Evolutionary conservation across 2,329 filamentous ascomycete genomes (phyloP).

Genomic region (Verticillium zaregamsianum): DNA sequence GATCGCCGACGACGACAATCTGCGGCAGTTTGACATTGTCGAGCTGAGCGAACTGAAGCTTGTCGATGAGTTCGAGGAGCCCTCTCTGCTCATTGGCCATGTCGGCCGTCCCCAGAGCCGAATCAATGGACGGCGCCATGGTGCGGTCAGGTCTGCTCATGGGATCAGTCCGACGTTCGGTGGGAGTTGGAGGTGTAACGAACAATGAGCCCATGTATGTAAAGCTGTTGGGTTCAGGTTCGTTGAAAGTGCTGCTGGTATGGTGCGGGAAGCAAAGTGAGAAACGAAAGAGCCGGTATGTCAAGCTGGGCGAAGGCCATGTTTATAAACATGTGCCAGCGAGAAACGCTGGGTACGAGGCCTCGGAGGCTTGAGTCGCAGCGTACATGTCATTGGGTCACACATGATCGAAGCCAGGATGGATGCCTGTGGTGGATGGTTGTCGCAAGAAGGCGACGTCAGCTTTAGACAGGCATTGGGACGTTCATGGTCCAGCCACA

Average conservation of each 20-base stretch:
- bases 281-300: background rate
- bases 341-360: background rate
- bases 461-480: background rate
- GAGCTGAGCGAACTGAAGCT: slow-evolving; percentile 48
- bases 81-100: slow-evolving; percentile 51
- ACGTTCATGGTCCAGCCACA: background rate
- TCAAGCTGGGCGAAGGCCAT: background rate
- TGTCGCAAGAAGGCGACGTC: background rate
- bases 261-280: background rate
- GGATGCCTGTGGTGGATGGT: background rate
- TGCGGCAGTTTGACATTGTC: slow-evolving; percentile 53
- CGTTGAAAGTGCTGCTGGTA: background rate
- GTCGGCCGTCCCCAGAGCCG: slow-evolving; percentile 43
- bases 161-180: slow-evolving; percentile 7
- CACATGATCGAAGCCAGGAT: background rate
- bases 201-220: slow-evolving; percentile 1
- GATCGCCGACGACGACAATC: slow-evolving; percentile 61
- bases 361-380: background rate
- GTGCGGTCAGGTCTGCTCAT: slow-evolving; percentile 11
- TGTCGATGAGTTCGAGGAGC: slow-evolving; percentile 54
- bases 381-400: background rate
- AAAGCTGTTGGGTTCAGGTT: background rate
- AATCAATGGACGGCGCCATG: slow-evolving; percentile 40
- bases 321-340: background rate
- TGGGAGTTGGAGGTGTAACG: background rate